Conservation (phyloP, 805 yeast genomes). For the baker's yeast (Saccharomyces cerevisiae) region DNA sequence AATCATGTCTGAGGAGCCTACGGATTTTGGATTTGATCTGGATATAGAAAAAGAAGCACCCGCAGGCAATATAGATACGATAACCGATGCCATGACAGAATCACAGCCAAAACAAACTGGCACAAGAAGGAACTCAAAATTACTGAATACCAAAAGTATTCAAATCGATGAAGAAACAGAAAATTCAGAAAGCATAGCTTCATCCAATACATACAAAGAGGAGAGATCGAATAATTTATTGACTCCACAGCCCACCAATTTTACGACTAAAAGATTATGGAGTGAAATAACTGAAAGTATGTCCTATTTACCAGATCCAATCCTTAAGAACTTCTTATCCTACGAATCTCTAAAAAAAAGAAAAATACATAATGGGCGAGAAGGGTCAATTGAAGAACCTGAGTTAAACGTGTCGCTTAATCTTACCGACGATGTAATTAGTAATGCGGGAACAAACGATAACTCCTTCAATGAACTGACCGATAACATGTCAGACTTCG, state of each 20-base stretch:
- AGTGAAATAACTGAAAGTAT: slow-evolving; percentile 14
- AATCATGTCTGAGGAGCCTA: slow-evolving; percentile 16
- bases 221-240: neutral
- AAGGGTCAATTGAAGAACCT: slow-evolving; percentile 8
- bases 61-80: slow-evolving; percentile 25
- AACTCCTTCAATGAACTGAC: slow-evolving; percentile 2
- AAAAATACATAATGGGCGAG: slow-evolving; percentile 4
- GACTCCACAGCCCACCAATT: neutral
- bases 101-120: neutral
- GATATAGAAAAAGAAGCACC: slow-evolving; percentile 34
- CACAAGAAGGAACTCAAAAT: slow-evolving; percentile 8
- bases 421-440: slow-evolving; percentile 12
- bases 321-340: slow-evolving; percentile 12
- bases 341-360: slow-evolving; percentile 17
- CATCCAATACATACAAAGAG: neutral
- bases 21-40: slow-evolving; percentile 49
- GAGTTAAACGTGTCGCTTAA: slow-evolving; percentile 21
- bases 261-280: slow-evolving; percentile 15
- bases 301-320: slow-evolving; percentile 14
- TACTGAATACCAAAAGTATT: slow-evolving; percentile 11
- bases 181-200: neutral
- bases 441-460: neutral
- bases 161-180: slow-evolving; percentile 17
- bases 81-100: slow-evolving; percentile 23
- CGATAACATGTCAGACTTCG: slow-evolving; percentile 6